Base-by-base conservation (phyloP, 805 yeast species). In the Wickerhamomyces hampshirensis region DNA sequence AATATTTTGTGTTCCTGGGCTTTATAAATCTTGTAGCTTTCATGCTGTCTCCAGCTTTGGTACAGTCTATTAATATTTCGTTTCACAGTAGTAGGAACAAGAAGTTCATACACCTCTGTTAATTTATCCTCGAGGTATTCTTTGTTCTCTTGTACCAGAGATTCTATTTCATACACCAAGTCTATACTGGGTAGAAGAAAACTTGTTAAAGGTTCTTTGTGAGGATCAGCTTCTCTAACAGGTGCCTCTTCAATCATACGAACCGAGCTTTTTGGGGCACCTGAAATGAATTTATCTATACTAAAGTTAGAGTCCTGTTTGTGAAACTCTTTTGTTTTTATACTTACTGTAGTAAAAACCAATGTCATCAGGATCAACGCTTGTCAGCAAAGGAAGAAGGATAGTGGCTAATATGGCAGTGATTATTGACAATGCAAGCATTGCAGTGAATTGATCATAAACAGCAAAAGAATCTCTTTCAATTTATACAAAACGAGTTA, bases 1-100 rank as follows among this genome's bases (percentile, higher is more conserved):
- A 31, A 5, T 9, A 19, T 6, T 8, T 39, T 42, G 21, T 39
- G 26, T 1, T 37, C n/a, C n/a, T n/a, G n/a, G n/a, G n/a, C 33
- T 17, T 43, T 33, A 35, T 43, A 43, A 5, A 39, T 26, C 16
- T 18, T 24, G 23, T 39, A 43, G n/a, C 36, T 33, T 11, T 39
- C 23, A 27, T 37, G 44, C 5, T 33, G 6, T n/a, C 35, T 21
- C 44, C 39, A 37, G 9, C 33, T 17, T 1, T 18, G 14, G 23
- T 18, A 33, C 5, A 33, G 27, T 9, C 23, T 26, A 18, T 33
- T 26, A 4, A 43, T 19, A 12, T 34, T 14, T 8, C 8, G 8
- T 9, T 35, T 26, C 2, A 43, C 31, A 2, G 33, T 13, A 2
- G 26, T 27, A 10, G 47, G 42, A 4, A 40, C 33, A 29, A 35